Evolutionary conservation across 129 eudicot species (phyloP).

Genomic region (Lactuca sativa): DNA sequence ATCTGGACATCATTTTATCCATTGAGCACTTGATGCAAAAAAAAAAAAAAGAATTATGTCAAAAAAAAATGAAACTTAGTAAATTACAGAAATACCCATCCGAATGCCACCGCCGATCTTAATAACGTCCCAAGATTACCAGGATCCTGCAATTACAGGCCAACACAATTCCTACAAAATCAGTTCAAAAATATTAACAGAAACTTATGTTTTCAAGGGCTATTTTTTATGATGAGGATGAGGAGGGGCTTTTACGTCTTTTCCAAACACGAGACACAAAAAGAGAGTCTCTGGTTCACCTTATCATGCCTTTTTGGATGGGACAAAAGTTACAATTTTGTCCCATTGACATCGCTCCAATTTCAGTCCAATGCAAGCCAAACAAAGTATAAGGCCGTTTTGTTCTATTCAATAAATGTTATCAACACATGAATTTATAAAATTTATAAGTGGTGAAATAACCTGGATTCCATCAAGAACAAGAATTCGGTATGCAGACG

Average conservation of each 20-base stretch:
- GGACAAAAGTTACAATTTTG: neutral
- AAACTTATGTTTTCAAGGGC: neutral
- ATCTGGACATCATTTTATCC: too few species aligned
- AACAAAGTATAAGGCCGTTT: neutral
- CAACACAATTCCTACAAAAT: conserved; percentile 16
- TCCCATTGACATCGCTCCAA: neutral
- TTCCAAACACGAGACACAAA: too few species aligned
- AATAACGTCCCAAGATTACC: conserved; percentile 96
- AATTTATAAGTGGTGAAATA: neutral
- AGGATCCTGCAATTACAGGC: conserved; percentile 69
- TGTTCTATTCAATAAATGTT: neutral
- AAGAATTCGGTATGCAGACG: conserved; percentile 59
- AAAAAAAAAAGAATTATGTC: neutral
- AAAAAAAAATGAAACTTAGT: neutral
- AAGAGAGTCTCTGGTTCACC: neutral
- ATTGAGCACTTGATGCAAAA: too few species aligned
- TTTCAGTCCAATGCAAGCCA: too few species aligned
- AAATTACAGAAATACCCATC: conserved; percentile 61
- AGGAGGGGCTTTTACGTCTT: neutral
- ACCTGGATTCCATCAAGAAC: conserved; percentile 98
- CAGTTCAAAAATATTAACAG: neutral
- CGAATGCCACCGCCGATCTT: conserved; percentile 84
- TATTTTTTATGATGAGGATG: neutral
- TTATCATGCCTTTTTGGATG: too few species aligned
- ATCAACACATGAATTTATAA: neutral